phyloP scores from a whole-genome alignment of 148 eudicot genomes.

The Limonium bicolor region DNA sequence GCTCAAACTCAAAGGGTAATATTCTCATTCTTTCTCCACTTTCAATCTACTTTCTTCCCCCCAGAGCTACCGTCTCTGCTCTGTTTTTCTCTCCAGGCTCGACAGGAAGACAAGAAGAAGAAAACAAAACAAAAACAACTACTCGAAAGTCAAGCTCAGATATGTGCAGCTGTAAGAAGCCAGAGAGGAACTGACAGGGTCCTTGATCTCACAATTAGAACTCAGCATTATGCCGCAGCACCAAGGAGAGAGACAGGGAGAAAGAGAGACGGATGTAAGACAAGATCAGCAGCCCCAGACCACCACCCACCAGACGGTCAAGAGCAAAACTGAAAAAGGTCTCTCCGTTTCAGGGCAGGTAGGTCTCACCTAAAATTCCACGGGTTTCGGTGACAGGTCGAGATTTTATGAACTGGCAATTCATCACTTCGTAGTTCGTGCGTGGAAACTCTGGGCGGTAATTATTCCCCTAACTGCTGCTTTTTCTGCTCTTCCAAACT shows the following conservation, averaged over 20 bases:
- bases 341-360: neutral
- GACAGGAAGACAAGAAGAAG: neutral
- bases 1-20: conserved; percentile 14
- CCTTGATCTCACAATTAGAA: conserved; percentile 1
- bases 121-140: conserved; percentile 1
- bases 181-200: conserved; percentile 7
- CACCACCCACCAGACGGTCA: conserved; percentile 5
- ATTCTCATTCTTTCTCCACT: conserved; percentile 20
- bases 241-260: neutral
- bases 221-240: conserved; percentile 4
- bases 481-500: too few relatives aligned
- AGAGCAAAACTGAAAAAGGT: neutral
- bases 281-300: neutral
- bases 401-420: too few relatives aligned
- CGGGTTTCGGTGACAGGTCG: too few relatives aligned
- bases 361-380: conserved; percentile 10
- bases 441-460: too few relatives aligned
- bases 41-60: conserved; percentile 1
- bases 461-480: too few relatives aligned
- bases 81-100: neutral
- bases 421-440: too few relatives aligned
- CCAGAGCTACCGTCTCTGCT: too few relatives aligned
- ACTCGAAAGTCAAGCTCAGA: conserved; percentile 6
- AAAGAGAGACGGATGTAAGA: neutral
- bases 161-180: conserved; percentile 9